Evolutionary conservation across 1,139 yeast species (phyloP), one percentile per base, ranked within the genome.

Genomic region (Pichia sp.): DNA sequence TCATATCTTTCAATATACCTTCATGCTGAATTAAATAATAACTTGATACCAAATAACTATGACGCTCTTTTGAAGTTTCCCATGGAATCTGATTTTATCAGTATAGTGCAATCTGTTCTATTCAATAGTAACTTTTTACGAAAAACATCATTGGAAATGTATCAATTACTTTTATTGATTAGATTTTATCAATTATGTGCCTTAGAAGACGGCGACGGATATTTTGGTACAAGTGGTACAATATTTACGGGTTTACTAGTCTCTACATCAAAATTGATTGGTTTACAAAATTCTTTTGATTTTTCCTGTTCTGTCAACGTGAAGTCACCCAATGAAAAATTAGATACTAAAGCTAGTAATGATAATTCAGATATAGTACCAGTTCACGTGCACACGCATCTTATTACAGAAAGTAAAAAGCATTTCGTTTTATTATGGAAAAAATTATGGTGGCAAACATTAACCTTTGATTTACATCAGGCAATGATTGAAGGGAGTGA

Each of bases 131-230:
- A 68, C 36, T 55, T 59, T 27, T 48, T 67, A 39, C 59, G 68
- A 39, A 69, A 68, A 52, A 47, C 63, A 5, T 51, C 57, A 8
- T 31, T 62, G 4, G 60, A 57, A 41, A 49, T 52, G 2, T 56
- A 74, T 6, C 79, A 74, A 51, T 62, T 72, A 41, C 66, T 72
- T 0, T 54, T 69, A 12, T 58, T 65, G 43, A 52, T 66, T 43
- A 62, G 73, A 41, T 49, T 65, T 22, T 75, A 74, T 54, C 69
- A 68, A 39, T 55, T 58, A 16, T 60, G 64, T 52, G 69, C 79
- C 0, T 79, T 79, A 2, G 80, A 75, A 55, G 79, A 74, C 53
- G 78, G 80, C 5, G 78, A 72, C 50, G 65, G 66, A 11, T 52
- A 51, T 8, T 57, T 55, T 28, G 61, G 59, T 7, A 40, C 54